phyloP scores from a whole-genome alignment of 1,284 basidiomycete genomes.

The Sphaerobolus stellatus region DNA sequence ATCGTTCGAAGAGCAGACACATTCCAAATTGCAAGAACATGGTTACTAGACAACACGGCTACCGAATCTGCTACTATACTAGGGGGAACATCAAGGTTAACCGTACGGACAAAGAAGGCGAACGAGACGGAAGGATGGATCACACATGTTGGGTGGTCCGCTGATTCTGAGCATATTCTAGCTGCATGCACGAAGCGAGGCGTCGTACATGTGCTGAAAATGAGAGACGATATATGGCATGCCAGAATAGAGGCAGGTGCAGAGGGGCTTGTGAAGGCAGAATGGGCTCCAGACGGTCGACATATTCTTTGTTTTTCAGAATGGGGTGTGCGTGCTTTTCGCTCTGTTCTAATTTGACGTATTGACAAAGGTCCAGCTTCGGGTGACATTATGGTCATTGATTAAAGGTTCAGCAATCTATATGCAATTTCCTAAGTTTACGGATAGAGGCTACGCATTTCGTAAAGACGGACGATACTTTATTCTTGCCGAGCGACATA shows the following conservation, averaged over 20 bases:
- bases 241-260: conserved; percentile 72
- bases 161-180: conserved; percentile 78
- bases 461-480: conserved; percentile 79
- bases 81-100: conserved; percentile 21
- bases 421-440: conserved; percentile 63
- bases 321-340: conserved; percentile 67
- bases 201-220: conserved; percentile 68
- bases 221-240: conserved; percentile 71
- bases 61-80: conserved; percentile 45
- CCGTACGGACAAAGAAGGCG: conserved; percentile 12
- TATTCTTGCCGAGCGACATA: conserved; percentile 79
- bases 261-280: conserved; percentile 80
- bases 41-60: conserved; percentile 56
- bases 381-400: conserved; percentile 80
- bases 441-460: conserved; percentile 66
- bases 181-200: conserved; percentile 67
- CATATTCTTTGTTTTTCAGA: conserved; percentile 84
- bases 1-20: conserved; percentile 74
- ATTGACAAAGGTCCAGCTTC: conserved; percentile 50
- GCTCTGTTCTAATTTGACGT: conserved; percentile 9
- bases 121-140: conserved; percentile 40
- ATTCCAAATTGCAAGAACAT: conserved; percentile 71
- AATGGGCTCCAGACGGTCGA: conserved; percentile 83
- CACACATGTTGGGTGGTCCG: conserved; percentile 78
- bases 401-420: conserved; percentile 66